Evolutionary conservation across 202 grass and related monocot genomes (phyloP).

Genomic region (Setaria italica): DNA sequence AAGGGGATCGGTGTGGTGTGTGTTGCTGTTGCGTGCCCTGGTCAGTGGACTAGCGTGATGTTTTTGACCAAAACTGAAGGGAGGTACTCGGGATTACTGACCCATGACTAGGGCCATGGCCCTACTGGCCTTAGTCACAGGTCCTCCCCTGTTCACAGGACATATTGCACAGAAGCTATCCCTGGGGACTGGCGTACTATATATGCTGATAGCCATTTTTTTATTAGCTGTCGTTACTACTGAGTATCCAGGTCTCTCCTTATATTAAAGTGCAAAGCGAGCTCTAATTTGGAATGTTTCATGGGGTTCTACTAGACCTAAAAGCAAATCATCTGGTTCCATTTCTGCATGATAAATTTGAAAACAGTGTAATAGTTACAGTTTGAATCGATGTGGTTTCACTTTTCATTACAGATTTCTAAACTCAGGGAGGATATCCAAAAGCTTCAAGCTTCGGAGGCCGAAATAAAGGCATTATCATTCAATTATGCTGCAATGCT

Average conservation of each 20-base stretch:
- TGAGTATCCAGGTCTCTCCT: background rate
- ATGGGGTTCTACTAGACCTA: background rate
- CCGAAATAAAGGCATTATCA: constrained; percentile 93
- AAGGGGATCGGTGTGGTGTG: too few species aligned
- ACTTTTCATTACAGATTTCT: constrained; percentile 64
- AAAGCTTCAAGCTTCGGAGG: constrained; percentile 87
- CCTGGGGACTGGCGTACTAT: background rate
- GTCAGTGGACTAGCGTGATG: too few species aligned
- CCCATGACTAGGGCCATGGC: too few species aligned
- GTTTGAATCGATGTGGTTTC: background rate
- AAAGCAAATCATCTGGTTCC: constrained; percentile 6
- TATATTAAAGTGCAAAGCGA: constrained; percentile 10
- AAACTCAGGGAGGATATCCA: constrained; percentile 84
- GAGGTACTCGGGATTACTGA: too few species aligned
- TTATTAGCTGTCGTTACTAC: background rate
- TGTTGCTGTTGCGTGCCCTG: too few species aligned
- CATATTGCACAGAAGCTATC: background rate
- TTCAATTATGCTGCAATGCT: constrained; percentile 93
- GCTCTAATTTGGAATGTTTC: background rate
- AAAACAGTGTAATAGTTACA: constrained; percentile 6
- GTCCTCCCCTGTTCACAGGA: background rate
- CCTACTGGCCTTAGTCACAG: too few species aligned
- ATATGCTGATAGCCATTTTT: background rate
- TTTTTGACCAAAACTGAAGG: too few species aligned
- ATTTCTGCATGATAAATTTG: constrained; percentile 10